Percentiles rank a stretch among this genome's conserved stretches.
Evolutionary conservation across 805 yeast species (phyloP).

Genomic region (Ogataea minuta): DNA sequence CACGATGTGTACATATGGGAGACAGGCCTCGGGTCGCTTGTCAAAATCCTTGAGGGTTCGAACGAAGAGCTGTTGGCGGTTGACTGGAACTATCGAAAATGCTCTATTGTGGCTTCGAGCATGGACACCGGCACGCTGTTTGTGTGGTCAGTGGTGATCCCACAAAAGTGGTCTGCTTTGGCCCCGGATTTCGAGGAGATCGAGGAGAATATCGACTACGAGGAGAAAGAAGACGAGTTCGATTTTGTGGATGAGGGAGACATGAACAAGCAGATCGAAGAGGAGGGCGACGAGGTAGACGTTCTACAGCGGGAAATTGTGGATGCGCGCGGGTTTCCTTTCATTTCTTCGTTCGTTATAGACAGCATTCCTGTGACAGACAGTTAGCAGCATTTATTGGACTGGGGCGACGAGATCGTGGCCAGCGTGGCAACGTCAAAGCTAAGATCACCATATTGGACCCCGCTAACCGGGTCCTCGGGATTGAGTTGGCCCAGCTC

Average conservation of each 20-base stretch:
- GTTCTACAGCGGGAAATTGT: conserved; percentile 58
- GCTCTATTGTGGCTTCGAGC: conserved; percentile 80
- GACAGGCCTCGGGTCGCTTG: conserved; percentile 80
- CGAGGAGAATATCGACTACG: conserved; percentile 85
- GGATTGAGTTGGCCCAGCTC: conserved; percentile 49
- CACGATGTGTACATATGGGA: conserved; percentile 95
- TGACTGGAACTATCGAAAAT: conserved; percentile 78
- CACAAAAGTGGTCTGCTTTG: conserved; percentile 93
- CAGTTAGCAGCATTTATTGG: conserved; percentile 7
- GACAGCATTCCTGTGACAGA: conserved; percentile 19
- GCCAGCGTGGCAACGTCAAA: conserved; percentile 11
- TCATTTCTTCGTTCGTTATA: conserved; percentile 56
- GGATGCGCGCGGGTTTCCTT: conserved; percentile 73
- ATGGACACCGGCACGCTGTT: conserved; percentile 80
- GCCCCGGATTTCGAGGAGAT: conserved; percentile 96
- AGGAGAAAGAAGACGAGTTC: conserved; percentile 88
- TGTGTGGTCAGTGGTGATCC: conserved; percentile 76
- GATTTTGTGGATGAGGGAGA: conserved; percentile 73
- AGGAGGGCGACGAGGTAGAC: conserved; percentile 62
- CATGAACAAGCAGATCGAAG: conserved; percentile 55
- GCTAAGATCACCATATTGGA: conserved; percentile 43
- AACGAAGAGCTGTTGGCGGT: conserved; percentile 83
- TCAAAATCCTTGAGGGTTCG: conserved; percentile 87
- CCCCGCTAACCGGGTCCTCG: conserved; percentile 44
- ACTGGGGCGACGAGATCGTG: background rate